phyloP scores from a whole-genome alignment of 2,329 filamentous ascomycete species.

The Xylaria hypoxylon region DNA sequence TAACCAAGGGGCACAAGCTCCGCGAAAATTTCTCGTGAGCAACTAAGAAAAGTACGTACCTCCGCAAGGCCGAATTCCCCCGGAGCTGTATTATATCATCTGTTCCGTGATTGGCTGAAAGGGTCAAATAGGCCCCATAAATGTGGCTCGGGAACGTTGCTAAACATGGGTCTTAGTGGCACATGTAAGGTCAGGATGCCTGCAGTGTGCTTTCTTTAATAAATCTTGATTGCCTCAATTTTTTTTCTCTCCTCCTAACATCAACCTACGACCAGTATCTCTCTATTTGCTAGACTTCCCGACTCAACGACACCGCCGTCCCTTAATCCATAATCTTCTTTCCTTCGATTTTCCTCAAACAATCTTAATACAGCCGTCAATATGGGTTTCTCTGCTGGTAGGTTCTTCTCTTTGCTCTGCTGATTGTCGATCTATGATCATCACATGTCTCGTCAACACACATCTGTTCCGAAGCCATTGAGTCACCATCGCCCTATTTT shows the following conservation, averaged over 20 bases:
- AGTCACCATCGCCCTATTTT: conserved; percentile 20
- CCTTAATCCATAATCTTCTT: conserved; percentile 48
- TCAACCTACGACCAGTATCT: conserved; percentile 21
- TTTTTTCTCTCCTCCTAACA: conserved; percentile 32
- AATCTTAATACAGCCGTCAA: conserved; percentile 51
- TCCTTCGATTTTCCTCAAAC: conserved; percentile 35
- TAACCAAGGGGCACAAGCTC: conserved; percentile 14
- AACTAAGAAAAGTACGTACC: conserved; percentile 17
- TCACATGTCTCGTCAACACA: conserved; percentile 32
- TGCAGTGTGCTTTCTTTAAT: conserved; percentile 43
- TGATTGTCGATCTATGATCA: conserved; percentile 33
- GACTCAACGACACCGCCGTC: conserved; percentile 29
- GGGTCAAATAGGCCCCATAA: conserved; percentile 44
- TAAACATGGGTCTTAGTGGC: conserved; percentile 30
- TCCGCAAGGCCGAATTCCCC: conserved; percentile 43
- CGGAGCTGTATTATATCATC: conserved; percentile 47
- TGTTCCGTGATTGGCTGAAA: conserved; percentile 55
- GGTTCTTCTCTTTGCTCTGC: conserved; percentile 45
- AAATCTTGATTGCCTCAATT: conserved; percentile 48
- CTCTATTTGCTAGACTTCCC: conserved; percentile 30
- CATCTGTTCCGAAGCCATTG: conserved; percentile 48
- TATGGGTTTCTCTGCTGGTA: conserved; percentile 60
- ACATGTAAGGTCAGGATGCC: conserved; percentile 38
- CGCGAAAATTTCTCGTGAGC: conserved; percentile 30
- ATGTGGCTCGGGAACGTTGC: conserved; percentile 49